Base-by-base conservation (phyloP, 192 early-diverging fungal genomes). In the Gryganskiella cystojenkinii region DNA sequence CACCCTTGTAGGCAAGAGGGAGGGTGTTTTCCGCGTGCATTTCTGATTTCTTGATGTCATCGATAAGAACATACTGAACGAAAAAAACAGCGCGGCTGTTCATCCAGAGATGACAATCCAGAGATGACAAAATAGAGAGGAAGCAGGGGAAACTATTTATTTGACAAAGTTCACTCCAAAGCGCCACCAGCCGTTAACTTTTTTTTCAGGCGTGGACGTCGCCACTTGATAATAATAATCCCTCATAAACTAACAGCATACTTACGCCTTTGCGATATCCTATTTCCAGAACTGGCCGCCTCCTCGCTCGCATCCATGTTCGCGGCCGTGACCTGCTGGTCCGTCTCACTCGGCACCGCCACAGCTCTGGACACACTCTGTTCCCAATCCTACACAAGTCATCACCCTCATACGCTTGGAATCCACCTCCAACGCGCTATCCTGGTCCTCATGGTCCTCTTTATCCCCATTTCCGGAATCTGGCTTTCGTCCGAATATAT, bases 381-480 rank as follows among this genome's bases (percentile, higher is more conserved):
- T 63, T 89, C 90, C 5, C 90, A 92, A 35, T 87, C 91, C 7
- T 94, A 84, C 55, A 92, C 93, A 0, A 89, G 87, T 9, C 83
- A 90, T 31, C 71, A 80, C 45, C 88, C 92, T 60, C 88, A 86
- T 56, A 82, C 90, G 20, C 83, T 93, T 3, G 93, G 93, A n/a
- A 81, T 93, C 4, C 90, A 93, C 60, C 76, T 94, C 24, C 93
- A 95, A 72, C 85, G 96, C 19, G 93, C 91, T 0, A 81, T 99
- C 14, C 76, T 98, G 27, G 88, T 96, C 27, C 84, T 94, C 59
- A 70, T 80, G 15, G 19, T 92, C 17, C 80, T 93, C 52, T 88
- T 90, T 64, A 57, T 96, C 42, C 89, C 93, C 5, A 91, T 98
- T 64, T 73, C 84, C 11, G 71, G 87, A 1, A 56, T 94, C 45